A percentile compares a stretch with the other conserved stretches of the same genome.
phyloP scores from a whole-genome alignment of 2,329 filamentous ascomycete species.

The Ilyonectria robusta region DNA sequence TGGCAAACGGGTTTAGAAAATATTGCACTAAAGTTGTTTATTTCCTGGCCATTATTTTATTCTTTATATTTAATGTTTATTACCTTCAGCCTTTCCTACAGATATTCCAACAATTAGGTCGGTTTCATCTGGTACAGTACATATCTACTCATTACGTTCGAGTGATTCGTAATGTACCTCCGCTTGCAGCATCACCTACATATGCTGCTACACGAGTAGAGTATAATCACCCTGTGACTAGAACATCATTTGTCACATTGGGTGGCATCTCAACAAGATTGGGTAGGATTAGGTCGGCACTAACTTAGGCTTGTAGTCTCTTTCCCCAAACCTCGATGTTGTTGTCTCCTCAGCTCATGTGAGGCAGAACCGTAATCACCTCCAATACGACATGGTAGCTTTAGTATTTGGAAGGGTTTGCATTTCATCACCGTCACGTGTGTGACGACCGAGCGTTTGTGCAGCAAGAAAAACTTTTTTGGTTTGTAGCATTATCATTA shows the following conservation, averaged over 20 bases:
- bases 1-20: too few species aligned
- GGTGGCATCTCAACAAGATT: slow-evolving; percentile 9
- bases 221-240: background rate
- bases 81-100: too few species aligned
- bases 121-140: too few species aligned
- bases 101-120: too few species aligned
- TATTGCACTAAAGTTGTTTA: too few species aligned
- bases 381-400: slow-evolving; percentile 11
- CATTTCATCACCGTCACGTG: background rate
- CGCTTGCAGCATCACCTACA: background rate
- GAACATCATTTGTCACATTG: background rate
- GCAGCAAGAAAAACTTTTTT: background rate
- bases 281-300: slow-evolving; percentile 1
- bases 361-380: slow-evolving; percentile 5
- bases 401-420: background rate
- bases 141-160: too few species aligned
- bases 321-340: background rate
- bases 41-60: too few species aligned
- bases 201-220: background rate
- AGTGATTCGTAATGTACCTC: background rate
- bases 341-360: slow-evolving; percentile 10
- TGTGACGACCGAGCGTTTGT: background rate
- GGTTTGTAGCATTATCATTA: slow-evolving; percentile 36
- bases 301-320: slow-evolving; percentile 3
- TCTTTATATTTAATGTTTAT: too few species aligned